Conservation (phyloP, 164 flowering plant genomes). For the Stephania japonica region DNA sequence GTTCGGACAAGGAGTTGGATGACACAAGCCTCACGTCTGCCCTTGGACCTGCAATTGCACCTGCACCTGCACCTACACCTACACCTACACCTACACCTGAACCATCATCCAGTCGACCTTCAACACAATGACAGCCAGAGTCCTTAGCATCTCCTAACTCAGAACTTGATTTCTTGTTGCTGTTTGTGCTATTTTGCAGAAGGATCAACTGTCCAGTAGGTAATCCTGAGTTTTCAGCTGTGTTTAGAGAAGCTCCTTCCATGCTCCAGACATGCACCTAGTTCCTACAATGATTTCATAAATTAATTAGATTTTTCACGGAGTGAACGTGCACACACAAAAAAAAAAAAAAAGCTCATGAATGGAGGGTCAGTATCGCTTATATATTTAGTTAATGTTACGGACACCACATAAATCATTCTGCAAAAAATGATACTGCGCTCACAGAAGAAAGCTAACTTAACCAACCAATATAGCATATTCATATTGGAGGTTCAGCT, state of each 20-base stretch:
- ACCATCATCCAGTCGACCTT: conserved; percentile 18
- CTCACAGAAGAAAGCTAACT: background rate
- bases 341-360: no score
- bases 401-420: background rate
- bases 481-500: background rate
- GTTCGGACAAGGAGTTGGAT: conserved; percentile 53
- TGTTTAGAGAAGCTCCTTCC: background rate
- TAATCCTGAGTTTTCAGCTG: conserved; percentile 22
- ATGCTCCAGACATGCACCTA: background rate
- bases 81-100: background rate
- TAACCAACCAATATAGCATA: background rate
- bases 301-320: background rate
- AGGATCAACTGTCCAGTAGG: conserved; percentile 14
- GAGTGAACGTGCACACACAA: no score
- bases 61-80: conserved; percentile 67
- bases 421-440: background rate
- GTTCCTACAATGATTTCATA: background rate
- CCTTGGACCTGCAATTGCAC: conserved; percentile 84
- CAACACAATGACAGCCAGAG: conserved; percentile 20
- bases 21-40: conserved; percentile 35
- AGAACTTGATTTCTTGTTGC: conserved; percentile 23
- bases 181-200: conserved; percentile 29
- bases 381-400: no score
- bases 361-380: background rate
- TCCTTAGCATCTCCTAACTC: conserved; percentile 34